Evolutionary conservation across 306 rosid genomes (phyloP).

Genomic region (Acacia acuminata): DNA sequence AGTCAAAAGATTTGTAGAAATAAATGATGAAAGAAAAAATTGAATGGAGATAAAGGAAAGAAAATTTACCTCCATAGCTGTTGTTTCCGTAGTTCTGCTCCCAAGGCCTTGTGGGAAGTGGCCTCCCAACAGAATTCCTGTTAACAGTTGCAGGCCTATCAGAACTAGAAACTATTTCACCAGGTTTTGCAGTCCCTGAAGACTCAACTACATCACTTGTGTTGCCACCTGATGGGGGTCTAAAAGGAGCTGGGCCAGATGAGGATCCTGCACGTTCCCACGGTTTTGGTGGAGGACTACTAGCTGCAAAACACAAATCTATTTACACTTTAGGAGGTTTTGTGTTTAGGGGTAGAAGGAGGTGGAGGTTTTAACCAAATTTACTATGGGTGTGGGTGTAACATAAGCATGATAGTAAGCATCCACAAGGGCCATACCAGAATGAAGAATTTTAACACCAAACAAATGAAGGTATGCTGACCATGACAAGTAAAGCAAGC

Average conservation of each 20-base stretch:
- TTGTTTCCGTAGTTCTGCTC: constrained; percentile 74
- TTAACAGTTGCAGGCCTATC: constrained; percentile 48
- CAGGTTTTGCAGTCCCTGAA: constrained; percentile 93
- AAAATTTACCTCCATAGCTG: constrained; percentile 58
- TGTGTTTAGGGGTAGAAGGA: neutral
- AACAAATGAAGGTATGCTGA: neutral
- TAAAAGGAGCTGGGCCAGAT: constrained; percentile 86
- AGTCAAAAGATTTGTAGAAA: constrained; percentile 15
- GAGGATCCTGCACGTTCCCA: constrained; percentile 92
- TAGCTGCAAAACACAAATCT: constrained; percentile 50
- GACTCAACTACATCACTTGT: constrained; percentile 96
- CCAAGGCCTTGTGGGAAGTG: constrained; percentile 97
- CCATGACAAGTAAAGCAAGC: neutral
- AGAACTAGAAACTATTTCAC: constrained; percentile 81
- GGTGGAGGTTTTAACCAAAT: neutral
- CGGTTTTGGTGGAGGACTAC: constrained; percentile 84
- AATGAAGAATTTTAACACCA: neutral
- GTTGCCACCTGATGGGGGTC: constrained; percentile 79
- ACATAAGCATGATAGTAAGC: constrained; percentile 8
- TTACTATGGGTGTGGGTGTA: neutral
- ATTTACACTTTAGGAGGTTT: neutral
- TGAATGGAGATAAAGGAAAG: neutral
- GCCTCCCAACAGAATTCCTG: constrained; percentile 65
- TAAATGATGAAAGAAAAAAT: constrained; percentile 4
- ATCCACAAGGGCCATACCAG: neutral